A percentile compares a stretch with the other conserved stretches of the same genome.
These are phyloP conservation scores for Tricholoma sp. DNA, from an alignment of 768 basidiomycete species.

Conservation along the genomic window DNA sequence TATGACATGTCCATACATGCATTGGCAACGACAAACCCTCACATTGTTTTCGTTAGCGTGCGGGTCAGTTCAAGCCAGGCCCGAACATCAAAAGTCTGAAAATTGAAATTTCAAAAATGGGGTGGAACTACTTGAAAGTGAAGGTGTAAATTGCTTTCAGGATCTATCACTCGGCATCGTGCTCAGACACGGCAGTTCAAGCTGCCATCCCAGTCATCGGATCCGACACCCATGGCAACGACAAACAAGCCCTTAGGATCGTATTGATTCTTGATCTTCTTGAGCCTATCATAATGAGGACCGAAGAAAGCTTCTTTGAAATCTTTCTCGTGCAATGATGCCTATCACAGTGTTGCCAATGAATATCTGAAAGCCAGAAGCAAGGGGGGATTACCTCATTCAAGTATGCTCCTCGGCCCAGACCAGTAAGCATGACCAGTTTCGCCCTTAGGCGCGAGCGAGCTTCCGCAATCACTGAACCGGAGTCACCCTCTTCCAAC, in stretches of 20 bases:
- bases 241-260: conserved; percentile 42
- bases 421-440: conserved; percentile 18
- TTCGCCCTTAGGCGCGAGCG: conserved; percentile 12
- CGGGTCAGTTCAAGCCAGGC: no score
- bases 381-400: conserved; percentile 48
- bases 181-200: conserved; percentile 1
- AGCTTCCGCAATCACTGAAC: conserved; percentile 16
- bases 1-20: no score
- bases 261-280: conserved; percentile 37
- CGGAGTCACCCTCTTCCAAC: conserved; percentile 15
- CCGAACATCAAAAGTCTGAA: no score
- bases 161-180: no score
- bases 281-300: conserved; percentile 33
- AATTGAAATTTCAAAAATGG: no score
- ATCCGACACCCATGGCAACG: conserved; percentile 41
- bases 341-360: no score
- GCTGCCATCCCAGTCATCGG: conserved; percentile 40
- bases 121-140: no score
- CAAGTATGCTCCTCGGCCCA: conserved; percentile 36
- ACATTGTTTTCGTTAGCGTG: no score
- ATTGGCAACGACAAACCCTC: no score
- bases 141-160: no score
- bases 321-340: conserved; percentile 34
- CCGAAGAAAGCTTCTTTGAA: conserved; percentile 42
- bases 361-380: no score